A percentile compares a stretch with the other conserved stretches of the same genome.
Evolutionary conservation across 2,329 filamentous ascomycete species (phyloP).

Genomic region (Aspergillus fischeri): DNA sequence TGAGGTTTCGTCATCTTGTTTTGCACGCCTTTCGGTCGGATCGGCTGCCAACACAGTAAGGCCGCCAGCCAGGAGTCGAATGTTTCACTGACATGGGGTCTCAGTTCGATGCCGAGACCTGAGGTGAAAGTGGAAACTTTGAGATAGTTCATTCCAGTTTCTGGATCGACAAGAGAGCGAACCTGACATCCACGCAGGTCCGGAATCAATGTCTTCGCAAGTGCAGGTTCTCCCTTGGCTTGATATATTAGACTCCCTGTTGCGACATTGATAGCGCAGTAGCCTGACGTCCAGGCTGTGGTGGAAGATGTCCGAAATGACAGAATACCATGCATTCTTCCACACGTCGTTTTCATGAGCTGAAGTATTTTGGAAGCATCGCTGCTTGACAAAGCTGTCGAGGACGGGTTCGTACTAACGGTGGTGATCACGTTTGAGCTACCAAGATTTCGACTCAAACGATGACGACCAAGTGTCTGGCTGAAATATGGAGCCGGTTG

Average conservation of each 20-base stretch:
- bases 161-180: slow-evolving; percentile 45
- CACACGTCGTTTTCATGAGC: slow-evolving; percentile 50
- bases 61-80: slow-evolving; percentile 51
- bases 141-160: slow-evolving; percentile 44
- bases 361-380: slow-evolving; percentile 48
- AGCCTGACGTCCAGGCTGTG: slow-evolving; percentile 46
- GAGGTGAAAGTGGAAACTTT: slow-evolving; percentile 47
- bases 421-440: slow-evolving; percentile 23
- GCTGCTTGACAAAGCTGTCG: slow-evolving; percentile 38
- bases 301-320: slow-evolving; percentile 44
- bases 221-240: slow-evolving; percentile 46
- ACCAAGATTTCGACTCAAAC: slow-evolving; percentile 30
- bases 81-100: slow-evolving; percentile 47
- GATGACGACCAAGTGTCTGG: slow-evolving; percentile 30
- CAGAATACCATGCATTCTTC: slow-evolving; percentile 51
- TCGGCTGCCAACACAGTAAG: slow-evolving; percentile 50
- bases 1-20: slow-evolving; percentile 50
- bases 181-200: slow-evolving; percentile 49
- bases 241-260: slow-evolving; percentile 49
- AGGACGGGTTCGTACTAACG: slow-evolving; percentile 21
- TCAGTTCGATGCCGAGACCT: slow-evolving; percentile 44
- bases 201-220: slow-evolving; percentile 46
- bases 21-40: slow-evolving; percentile 47
- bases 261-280: slow-evolving; percentile 50
- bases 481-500: slow-evolving; percentile 37